Conservation (phyloP, 805 yeast genomes). For the Barnettozyma vustinii region DNA sequence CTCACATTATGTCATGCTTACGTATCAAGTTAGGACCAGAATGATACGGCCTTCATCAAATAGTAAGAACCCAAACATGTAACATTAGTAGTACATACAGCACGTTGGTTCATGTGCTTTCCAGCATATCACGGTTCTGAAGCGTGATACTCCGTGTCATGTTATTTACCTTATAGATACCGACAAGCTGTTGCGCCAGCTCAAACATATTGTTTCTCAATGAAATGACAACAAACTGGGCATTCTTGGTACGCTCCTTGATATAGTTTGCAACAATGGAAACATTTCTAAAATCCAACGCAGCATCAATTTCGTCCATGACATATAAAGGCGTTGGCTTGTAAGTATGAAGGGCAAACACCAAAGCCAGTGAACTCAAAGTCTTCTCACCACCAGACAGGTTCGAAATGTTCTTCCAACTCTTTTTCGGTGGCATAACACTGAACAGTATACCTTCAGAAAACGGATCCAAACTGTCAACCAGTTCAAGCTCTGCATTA, state of each 20-base stretch:
- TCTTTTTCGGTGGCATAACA: constrained; percentile 98
- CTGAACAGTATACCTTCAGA: constrained; percentile 94
- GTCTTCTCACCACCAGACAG: constrained; percentile 98
- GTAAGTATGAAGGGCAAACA: constrained; percentile 91
- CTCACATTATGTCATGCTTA: too few species aligned
- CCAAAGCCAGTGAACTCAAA: constrained; percentile 87
- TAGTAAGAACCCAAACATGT: too few species aligned
- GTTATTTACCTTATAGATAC: constrained; percentile 89
- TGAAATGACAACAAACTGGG: constrained; percentile 94
- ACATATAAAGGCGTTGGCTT: constrained; percentile 97
- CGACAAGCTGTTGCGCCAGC: constrained; percentile 88
- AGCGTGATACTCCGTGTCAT: constrained; percentile 83
- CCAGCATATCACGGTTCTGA: constrained; percentile 50
- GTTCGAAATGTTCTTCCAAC: constrained; percentile 94
- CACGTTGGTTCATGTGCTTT: neutral
- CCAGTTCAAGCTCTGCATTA: constrained; percentile 93
- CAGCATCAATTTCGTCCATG: constrained; percentile 99
- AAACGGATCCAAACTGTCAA: constrained; percentile 95
- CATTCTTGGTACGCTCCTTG: constrained; percentile 91
- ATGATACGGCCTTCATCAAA: too few species aligned
- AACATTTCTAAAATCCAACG: constrained; percentile 93
- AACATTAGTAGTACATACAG: neutral
- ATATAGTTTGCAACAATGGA: constrained; percentile 97
- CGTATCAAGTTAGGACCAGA: too few species aligned
- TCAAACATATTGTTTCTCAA: constrained; percentile 97